Evolutionary conservation across 2,329 filamentous ascomycete species (phyloP).

Genomic region (Colletotrichum tropicale): DNA sequence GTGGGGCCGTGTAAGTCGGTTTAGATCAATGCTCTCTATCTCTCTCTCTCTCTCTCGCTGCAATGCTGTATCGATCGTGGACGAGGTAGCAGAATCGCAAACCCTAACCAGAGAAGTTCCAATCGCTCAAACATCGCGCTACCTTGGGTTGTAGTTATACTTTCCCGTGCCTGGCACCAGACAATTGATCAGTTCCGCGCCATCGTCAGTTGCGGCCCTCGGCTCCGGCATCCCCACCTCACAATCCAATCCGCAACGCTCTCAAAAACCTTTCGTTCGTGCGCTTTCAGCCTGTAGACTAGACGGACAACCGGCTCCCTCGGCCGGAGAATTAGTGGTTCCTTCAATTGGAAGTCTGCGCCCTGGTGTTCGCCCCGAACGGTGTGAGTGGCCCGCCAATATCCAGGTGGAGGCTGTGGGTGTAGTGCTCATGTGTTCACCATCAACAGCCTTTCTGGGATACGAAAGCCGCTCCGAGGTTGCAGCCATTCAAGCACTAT

Average conservation of each 20-base stretch:
- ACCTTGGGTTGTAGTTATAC: not conserved
- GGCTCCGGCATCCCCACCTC: conserved; percentile 11
- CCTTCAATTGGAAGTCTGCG: not conserved
- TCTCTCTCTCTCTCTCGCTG: not conserved
- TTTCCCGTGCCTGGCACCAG: not conserved
- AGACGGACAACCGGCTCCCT: not conserved
- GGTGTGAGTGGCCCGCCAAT: not conserved
- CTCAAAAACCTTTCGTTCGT: not conserved
- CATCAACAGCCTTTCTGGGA: not conserved
- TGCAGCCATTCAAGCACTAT: not conserved
- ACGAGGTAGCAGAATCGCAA: not conserved
- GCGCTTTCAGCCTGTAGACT: not conserved
- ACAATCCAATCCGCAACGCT: not conserved
- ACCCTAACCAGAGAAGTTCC: not conserved
- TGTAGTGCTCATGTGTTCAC: not conserved
- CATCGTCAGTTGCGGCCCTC: not conserved
- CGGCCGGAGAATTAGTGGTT: conserved; percentile 1
- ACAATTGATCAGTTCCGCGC: not conserved
- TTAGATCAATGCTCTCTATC: not conserved
- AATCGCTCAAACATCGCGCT: not conserved
- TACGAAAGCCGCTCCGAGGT: not conserved
- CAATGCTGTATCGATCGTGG: not conserved
- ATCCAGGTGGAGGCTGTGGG: not conserved
- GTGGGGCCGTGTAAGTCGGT: not conserved
- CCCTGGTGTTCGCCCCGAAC: not conserved